Base-by-base conservation (phyloP, 345 rosid genomes). In the Lenwebbia sp. region DNA sequence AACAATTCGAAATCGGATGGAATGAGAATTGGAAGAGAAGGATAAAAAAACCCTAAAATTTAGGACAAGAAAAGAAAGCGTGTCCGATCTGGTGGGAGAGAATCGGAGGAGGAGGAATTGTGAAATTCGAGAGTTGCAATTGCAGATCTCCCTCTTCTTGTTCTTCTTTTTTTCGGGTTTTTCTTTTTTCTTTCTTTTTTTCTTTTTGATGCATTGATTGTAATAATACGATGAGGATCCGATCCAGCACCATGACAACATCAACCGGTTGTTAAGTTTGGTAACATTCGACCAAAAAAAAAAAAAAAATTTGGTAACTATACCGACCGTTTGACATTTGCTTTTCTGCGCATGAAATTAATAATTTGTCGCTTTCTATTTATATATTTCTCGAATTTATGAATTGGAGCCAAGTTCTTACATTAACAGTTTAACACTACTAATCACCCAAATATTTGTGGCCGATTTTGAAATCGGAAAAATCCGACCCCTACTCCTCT, bases 31-130 rank as follows among this genome's bases (percentile, higher is more conserved):
- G 3, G 15, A 21, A 44, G 10, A 54, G 56, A 54, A 21, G 56
- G 56, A 15, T 14, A 47, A n/a, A 33, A 33, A 76, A 44, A 54
- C 53, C 75, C 56, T n/a, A 52, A 56, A 86, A 81, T 56, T 56
- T 14, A 33, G 54, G 51, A 81, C 23, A 52, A 58, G 49, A 82
- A 37, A 52, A 58, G 49, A 82, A 37, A 37, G 40, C 26, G 47
- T 21, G 41, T 54, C 88, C 84, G 90, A 86, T 86, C 88, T 44
- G 82, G 57, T 57, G 84, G 87, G 82, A 60, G 83, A 58, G 85
- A 82, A 86, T 44, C 62, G 87, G 83, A 21, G 74, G 87, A 25
- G 41, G 51, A 13, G 41, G 86, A 50, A 54, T 37, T 23, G 51
- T 4, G 81, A 84, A 60, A 15, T 57, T 41, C 53, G 86, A 60